phyloP scores from a whole-genome alignment of 495 filamentous ascomycete species.

The Annulohypoxylon nitens region DNA sequence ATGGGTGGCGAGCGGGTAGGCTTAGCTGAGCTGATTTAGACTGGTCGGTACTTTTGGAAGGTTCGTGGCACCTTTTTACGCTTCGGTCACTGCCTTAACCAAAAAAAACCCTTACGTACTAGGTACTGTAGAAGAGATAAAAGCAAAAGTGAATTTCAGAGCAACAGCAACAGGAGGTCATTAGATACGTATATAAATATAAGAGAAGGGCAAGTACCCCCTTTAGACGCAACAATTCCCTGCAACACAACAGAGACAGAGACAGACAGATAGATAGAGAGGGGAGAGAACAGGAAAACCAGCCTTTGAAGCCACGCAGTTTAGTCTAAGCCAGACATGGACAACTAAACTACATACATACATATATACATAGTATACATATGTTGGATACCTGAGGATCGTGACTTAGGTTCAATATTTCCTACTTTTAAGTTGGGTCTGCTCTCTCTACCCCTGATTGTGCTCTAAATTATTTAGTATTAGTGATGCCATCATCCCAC shows the following conservation, averaged over 20 bases:
- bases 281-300: background rate
- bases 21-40: conserved; percentile 15
- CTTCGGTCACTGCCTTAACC: background rate
- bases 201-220: background rate
- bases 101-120: conserved; percentile 4
- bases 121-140: too few species aligned
- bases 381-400: background rate
- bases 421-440: background rate
- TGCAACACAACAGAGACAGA: background rate
- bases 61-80: conserved; percentile 12
- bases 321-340: background rate
- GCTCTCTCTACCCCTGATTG: background rate
- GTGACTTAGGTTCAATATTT: background rate
- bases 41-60: conserved; percentile 9
- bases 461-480: too few species aligned
- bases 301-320: background rate
- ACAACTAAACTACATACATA: background rate
- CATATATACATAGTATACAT: background rate
- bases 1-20: background rate
- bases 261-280: too few species aligned
- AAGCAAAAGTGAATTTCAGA: background rate
- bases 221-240: background rate
- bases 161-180: background rate
- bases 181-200: background rate
- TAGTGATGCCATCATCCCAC: too few species aligned